Evolutionary conservation across 208 protist species (phyloP), one percentile per base, ranked within the genome.

Genomic region (Leishmania aethiopica): DNA sequence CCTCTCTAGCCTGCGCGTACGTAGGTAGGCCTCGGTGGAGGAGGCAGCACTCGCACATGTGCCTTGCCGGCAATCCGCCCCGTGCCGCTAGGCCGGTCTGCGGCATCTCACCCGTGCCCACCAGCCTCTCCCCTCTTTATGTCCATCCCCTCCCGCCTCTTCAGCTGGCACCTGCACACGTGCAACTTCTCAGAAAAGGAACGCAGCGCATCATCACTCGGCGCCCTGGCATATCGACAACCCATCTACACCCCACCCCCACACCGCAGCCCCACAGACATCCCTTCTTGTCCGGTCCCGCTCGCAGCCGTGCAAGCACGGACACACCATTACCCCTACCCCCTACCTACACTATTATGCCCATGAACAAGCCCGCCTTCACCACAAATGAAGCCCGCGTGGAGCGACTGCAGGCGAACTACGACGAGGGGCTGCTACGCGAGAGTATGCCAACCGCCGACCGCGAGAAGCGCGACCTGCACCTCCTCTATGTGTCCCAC

Each of bases 351-450:
- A 37, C 5, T 19, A 78, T 73, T 57, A 89, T 89, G 88, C 84
- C 86, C 59, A 96, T 96, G 93, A 88, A 88, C 87, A 75, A 80
- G 37, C 93, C 93, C 37, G 42, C 69, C 59, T 96, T 93, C 86
- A 96, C 93, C 45, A 94, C 89, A 28, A 88, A 93, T 67, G 83
- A 90, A 17, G 66, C 78, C 40, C 93, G 93, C 85, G 81, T 94
- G 28, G 82, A 77, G 45, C 93, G 93, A n/a, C 80, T 96, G 49
- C 91, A 93, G 85, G 84, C 89, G 53, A 96, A 96, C 80, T 96
- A 96, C 86, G 84, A 96, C 62, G 86, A 87, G n/a, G 92, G 92
- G 55, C 82, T 93, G n/a, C 47, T 86, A 53, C 89, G 93, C 32
- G 93, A 96, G 80, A 86, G 84, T 37, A 80, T 96, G 49, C 84